Evolutionary conservation across 2,329 filamentous ascomycete species (phyloP), one percentile per base, ranked within the genome.

Genomic region (Botryosphaeria dothidea): DNA sequence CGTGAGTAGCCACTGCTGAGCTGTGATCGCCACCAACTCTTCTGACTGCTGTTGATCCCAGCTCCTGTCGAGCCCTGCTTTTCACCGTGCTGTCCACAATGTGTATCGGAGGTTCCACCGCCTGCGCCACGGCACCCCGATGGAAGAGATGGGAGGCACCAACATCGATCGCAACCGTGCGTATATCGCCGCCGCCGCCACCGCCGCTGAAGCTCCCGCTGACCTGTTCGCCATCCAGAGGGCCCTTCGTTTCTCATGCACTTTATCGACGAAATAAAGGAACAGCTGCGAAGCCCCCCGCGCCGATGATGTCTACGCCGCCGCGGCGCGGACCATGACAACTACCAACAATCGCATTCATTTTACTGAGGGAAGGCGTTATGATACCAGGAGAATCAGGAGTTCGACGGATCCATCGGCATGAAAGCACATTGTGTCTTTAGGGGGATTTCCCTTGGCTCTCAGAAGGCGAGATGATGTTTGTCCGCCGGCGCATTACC

Each of bases 231-330:
- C 19, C 15, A 8, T 5, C 15, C 29, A 46, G 49, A 31, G 29
- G 74, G 77, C 6, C 74, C 76, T 2, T 75, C 75, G 0, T 82
- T 85, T 60, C 64, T 84, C 11, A 75, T 80, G 56, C 81, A 85
- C 65, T 87, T 85, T 71, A 75, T 78, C 31, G 82, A 86, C 41
- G 85, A 87, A 70, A 69, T 88, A 46, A 83, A 79, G 68, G 73
- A 78, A 6, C 82, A 84, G 66, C 77, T 83, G 25, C 56, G 56
- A 11, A 23, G 27, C 38, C 11, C 25, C 9, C n/a, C 25, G 23
- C 56, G 56, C 8, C 56, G 41, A 4, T 60, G 19, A 23, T 31
- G 9, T 25, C 19, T 15, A 7, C 52, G 9, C 9, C 15, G 6
- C 23, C 31, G n/a, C 34, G 9, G 3, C 4, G 29, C 29, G 7